Conservation (phyloP, 257 asterid species). For the Gynochthodes officinalis region DNA sequence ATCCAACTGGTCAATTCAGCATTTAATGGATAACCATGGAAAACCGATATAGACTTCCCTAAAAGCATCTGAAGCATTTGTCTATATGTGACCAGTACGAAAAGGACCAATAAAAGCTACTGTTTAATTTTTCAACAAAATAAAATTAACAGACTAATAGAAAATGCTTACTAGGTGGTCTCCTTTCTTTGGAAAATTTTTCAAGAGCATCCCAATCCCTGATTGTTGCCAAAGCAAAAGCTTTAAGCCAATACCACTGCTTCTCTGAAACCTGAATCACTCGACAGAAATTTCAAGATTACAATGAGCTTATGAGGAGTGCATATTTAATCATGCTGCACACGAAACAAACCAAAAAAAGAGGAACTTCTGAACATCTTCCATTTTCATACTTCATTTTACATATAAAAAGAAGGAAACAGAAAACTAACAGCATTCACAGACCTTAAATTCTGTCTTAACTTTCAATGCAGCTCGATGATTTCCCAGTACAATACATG, state of each 20-base stretch:
- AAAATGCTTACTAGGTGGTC: conserved; percentile 56
- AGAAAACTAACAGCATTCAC: conserved; percentile 6
- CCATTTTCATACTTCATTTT: not conserved
- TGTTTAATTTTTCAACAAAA: not conserved
- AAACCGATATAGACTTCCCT: not conserved
- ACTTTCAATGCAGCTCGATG: conserved; percentile 80
- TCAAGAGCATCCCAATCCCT: conserved; percentile 94
- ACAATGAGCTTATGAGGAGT: not conserved
- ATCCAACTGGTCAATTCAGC: conserved; percentile 7
- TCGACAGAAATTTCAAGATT: not conserved
- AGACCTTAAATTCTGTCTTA: conserved; percentile 82
- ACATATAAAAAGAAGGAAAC: not conserved
- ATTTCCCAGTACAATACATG: conserved; percentile 89
- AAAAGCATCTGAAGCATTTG: not conserved
- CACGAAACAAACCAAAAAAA: not conserved
- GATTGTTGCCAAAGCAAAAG: conserved; percentile 85
- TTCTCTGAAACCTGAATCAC: conserved; percentile 85
- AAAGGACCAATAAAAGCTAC: not conserved
- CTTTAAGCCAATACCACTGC: conserved; percentile 99
- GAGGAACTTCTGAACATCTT: not conserved
- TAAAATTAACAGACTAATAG: not conserved
- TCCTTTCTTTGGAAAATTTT: conserved; percentile 81
- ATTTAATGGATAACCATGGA: not conserved
- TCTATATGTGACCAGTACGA: not conserved
- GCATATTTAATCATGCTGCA: not conserved